These are phyloP conservation scores for Hymenochaete sp. DNA, from an alignment of 1,284 basidiomycete species.

Conservation along the genomic window DNA sequence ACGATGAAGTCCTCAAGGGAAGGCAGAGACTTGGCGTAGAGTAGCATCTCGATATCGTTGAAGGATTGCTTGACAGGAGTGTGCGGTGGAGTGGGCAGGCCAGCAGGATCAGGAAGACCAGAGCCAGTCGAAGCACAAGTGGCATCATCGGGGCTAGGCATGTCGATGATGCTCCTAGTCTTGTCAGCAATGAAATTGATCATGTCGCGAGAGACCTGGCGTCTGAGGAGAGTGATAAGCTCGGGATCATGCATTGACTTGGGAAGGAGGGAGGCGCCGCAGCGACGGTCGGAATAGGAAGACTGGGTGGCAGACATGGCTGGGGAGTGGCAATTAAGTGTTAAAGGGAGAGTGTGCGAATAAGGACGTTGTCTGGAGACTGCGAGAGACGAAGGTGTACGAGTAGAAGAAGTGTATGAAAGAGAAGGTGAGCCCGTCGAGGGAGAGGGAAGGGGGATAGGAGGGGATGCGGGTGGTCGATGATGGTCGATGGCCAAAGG, in stretches of 20 bases:
- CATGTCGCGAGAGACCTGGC: conserved; percentile 75
- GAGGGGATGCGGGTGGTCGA: conserved; percentile 9
- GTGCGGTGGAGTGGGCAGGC: conserved; percentile 43
- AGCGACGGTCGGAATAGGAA: conserved; percentile 8
- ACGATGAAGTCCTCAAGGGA: conserved; percentile 84
- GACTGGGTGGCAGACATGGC: background rate
- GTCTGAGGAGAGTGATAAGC: conserved; percentile 70
- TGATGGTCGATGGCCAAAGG: conserved; percentile 16
- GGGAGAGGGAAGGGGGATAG: conserved; percentile 20
- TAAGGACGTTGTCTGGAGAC: background rate
- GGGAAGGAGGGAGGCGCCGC: conserved; percentile 58
- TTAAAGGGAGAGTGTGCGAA: background rate
- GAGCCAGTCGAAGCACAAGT: background rate
- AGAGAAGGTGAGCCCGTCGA: conserved; percentile 25
- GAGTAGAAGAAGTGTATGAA: conserved; percentile 40
- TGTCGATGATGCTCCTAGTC: conserved; percentile 51
- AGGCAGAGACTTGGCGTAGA: too few relatives aligned
- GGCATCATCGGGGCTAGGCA: background rate
- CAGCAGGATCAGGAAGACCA: conserved; percentile 22
- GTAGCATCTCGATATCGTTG: conserved; percentile 24
- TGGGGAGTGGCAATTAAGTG: background rate
- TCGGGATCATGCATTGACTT: conserved; percentile 63
- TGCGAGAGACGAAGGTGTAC: background rate
- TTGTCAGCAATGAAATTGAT: conserved; percentile 66
- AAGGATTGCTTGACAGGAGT: conserved; percentile 37